Percentiles rank a stretch among this genome's conserved stretches.
Evolutionary conservation across 306 rosid genomes (phyloP).

Genomic region (Lathyrus sativus): DNA sequence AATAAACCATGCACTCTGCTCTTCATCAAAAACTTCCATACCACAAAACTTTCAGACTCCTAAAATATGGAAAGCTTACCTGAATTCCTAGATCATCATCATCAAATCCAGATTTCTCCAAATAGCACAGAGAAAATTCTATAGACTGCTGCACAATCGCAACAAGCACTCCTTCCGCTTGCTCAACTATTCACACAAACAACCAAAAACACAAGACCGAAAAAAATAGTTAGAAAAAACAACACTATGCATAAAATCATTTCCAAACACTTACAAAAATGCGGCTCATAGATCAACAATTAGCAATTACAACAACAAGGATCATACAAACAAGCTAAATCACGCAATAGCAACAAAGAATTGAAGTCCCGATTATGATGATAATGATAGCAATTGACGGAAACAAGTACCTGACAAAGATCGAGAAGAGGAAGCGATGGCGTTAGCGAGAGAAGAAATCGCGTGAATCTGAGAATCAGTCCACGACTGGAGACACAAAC

Average conservation of each 20-base stretch:
- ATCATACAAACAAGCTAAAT: constrained; percentile 8
- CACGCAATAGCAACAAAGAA: not conserved
- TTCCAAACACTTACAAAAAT: not conserved
- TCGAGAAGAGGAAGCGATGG: constrained; percentile 73
- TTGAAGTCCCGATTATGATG: not conserved
- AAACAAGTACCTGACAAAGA: constrained; percentile 61
- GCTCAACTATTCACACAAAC: constrained; percentile 65
- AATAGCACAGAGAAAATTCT: constrained; percentile 71
- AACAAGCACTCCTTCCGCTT: constrained; percentile 68
- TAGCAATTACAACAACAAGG: not conserved
- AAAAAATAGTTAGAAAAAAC: not conserved
- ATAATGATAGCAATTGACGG: too few species aligned
- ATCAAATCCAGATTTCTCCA: constrained; percentile 72
- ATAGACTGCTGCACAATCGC: constrained; percentile 68
- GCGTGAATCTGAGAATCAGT: constrained; percentile 81
- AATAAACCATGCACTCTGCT: constrained; percentile 25
- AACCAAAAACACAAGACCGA: constrained; percentile 23
- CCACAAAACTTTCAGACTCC: not conserved
- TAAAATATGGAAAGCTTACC: constrained; percentile 50
- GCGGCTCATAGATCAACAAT: not conserved
- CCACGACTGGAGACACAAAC: constrained; percentile 67
- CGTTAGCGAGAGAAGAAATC: constrained; percentile 57
- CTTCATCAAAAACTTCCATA: constrained; percentile 21
- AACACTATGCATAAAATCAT: not conserved
- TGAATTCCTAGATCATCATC: constrained; percentile 76